A percentile compares a stretch with the other conserved stretches of the same genome.
phyloP scores from a whole-genome alignment of 2,329 filamentous ascomycete species.

The Pseudogymnoascus sp. region DNA sequence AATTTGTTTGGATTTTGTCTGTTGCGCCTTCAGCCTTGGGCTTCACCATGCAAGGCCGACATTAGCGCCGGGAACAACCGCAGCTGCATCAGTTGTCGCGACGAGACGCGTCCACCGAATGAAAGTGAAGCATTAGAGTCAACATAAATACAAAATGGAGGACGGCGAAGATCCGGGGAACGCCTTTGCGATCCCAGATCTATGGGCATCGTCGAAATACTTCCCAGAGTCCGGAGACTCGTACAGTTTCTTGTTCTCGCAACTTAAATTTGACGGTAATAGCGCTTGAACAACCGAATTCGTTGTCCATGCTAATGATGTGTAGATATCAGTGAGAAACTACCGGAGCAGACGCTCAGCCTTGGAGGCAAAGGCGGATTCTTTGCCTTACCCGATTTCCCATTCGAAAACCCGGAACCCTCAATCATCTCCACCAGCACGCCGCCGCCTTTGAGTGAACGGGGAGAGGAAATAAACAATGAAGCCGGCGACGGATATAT shows the following conservation, averaged over 20 bases:
- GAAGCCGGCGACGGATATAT: constrained; percentile 20
- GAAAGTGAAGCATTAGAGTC: constrained; percentile 1
- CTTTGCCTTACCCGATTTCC: constrained; percentile 25
- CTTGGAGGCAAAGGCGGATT: constrained; percentile 18
- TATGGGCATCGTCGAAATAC: constrained; percentile 49
- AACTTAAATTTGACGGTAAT: constrained; percentile 26
- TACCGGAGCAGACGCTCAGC: constrained; percentile 14
- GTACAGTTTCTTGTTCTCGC: constrained; percentile 24
- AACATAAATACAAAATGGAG: constrained; percentile 28
- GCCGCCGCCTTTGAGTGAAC: background rate
- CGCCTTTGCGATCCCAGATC: constrained; percentile 56
- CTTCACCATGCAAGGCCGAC: background rate
- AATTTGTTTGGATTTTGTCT: constrained; percentile 9
- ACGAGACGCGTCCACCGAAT: constrained; percentile 3
- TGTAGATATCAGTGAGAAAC: constrained; percentile 22
- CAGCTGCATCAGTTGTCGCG: constrained; percentile 6
- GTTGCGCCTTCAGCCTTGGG: constrained; percentile 9
- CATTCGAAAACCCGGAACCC: constrained; percentile 15
- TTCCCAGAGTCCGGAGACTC: constrained; percentile 28
- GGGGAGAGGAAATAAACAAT: constrained; percentile 16
- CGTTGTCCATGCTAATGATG: background rate
- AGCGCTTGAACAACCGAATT: background rate
- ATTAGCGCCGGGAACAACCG: constrained; percentile 14
- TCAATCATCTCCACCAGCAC: background rate
- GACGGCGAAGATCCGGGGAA: constrained; percentile 37